phyloP scores from a whole-genome alignment of 306 rosid species.

The Malus fusca region DNA sequence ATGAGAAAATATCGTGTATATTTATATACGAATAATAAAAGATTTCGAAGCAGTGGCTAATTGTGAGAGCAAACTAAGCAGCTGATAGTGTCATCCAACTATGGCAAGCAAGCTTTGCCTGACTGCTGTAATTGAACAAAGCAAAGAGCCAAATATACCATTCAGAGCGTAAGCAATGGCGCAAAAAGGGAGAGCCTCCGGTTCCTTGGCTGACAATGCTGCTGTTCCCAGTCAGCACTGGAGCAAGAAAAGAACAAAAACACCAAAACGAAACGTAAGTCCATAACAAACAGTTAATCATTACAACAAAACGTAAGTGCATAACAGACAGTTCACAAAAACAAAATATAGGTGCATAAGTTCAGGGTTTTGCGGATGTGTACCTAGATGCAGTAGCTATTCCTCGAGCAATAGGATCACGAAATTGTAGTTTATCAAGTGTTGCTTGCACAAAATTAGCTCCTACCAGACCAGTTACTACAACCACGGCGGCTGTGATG shows the following conservation, averaged over 20 bases:
- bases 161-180: conserved; percentile 89
- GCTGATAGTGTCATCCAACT: conserved; percentile 42
- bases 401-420: conserved; percentile 93
- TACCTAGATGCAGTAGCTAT: conserved; percentile 99
- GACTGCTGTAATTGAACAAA: conserved; percentile 75
- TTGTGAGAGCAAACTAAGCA: neutral
- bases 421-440: conserved; percentile 64
- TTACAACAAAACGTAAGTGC: too few species aligned
- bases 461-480: conserved; percentile 84
- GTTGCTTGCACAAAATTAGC: conserved; percentile 90
- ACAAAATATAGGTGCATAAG: too few species aligned
- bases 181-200: conserved; percentile 95
- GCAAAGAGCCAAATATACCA: conserved; percentile 84
- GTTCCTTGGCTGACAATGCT: conserved; percentile 93
- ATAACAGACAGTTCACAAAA: too few species aligned
- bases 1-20: neutral
- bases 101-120: conserved; percentile 73
- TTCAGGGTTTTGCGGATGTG: neutral
- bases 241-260: neutral
- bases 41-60: neutral
- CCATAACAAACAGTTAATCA: too few species aligned
- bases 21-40: neutral
- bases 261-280: neutral
- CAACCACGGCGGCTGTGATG: conserved; percentile 95
- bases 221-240: conserved; percentile 96